Evolutionary conservation across 108 stramenopile species (phyloP), one percentile per base, ranked within the genome.

Genomic region (Cyclotella kingstonii): DNA sequence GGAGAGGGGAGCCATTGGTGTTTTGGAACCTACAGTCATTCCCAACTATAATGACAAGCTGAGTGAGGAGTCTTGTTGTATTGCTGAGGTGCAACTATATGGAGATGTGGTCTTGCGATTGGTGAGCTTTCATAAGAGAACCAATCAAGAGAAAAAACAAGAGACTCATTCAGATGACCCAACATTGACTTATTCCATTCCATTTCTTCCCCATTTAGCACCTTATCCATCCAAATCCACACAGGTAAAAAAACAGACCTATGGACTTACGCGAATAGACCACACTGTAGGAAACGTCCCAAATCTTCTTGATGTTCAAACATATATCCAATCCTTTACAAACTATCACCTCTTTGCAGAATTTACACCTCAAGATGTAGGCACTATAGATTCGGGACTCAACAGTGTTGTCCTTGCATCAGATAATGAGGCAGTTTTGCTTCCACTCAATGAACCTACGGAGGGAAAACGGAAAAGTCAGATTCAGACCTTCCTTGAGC

Each of bases 321-420:
- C 66, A 10, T 80, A 85, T 46, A 68, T 95, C 28, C 55, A 65
- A 9, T 40, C 33, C 21, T 80, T 85, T 45, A 86, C 87, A 0
- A 83, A 81, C 19, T 91, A 90, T 60, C 89, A 91, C 66, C 79
- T 79, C 10, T 95, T 95, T 73, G 87, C 91, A 7, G 91, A 93
- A 72, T 95, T 95, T 55, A 76, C 81, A 1, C 58, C 91, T 17
- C 83, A 86, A 18, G 94, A 95, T 55, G 81, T 95, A 2, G 94
- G 94, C 21, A 95, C 94, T 0, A 70, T 85, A 0, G 88, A 95
- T 35, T 82, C 80, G 17, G 94, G 94, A 7, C 73, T 95, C 3
- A 95, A 95, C 57, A 85, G 83, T 22, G 80, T 95, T 15, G 94
- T 95, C 22, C 61, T 86, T 3, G 79, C 84, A 11, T 81, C 77